A percentile compares a stretch with the other conserved stretches of the same genome.
Evolutionary conservation across 1,139 yeast species (phyloP).

Genomic region (Pichia sp.): DNA sequence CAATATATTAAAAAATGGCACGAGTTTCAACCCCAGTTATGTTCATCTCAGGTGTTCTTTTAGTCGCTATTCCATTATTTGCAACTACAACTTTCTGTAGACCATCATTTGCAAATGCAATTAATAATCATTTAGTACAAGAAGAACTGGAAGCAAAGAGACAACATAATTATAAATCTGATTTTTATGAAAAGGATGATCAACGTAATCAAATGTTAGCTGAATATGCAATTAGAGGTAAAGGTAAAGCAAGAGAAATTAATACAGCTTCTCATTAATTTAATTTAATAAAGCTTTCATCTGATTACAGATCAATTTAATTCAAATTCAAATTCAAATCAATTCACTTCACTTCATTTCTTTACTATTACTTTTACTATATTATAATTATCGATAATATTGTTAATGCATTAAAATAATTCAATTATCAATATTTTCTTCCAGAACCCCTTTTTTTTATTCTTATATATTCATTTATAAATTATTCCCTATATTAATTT

Average conservation of each 20-base stretch:
- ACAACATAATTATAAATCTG: conserved; percentile 24
- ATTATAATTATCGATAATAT: too few relatives aligned
- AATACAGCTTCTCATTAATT: conserved; percentile 1
- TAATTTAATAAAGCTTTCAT: too few relatives aligned
- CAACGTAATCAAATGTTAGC: conserved; percentile 22
- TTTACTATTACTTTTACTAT: too few relatives aligned
- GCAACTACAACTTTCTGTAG: conserved; percentile 24
- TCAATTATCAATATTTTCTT: too few relatives aligned
- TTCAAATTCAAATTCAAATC: too few relatives aligned
- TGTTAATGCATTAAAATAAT: too few relatives aligned
- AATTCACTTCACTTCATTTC: too few relatives aligned
- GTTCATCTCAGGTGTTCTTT: conserved; percentile 24
- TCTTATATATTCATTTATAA: too few relatives aligned
- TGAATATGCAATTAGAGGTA: conserved; percentile 23
- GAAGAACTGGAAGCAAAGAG: conserved; percentile 26
- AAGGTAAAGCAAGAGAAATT: conserved; percentile 27
- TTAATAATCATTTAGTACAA: conserved; percentile 27
- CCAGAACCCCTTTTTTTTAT: too few relatives aligned
- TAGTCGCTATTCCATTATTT: conserved; percentile 27
- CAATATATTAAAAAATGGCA: conserved; percentile 12
- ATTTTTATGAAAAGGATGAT: conserved; percentile 20
- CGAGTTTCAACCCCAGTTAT: conserved; percentile 24
- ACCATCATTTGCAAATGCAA: conserved; percentile 31
- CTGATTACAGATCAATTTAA: too few relatives aligned
- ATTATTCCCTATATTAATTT: too few relatives aligned